A percentile compares a stretch with the other conserved stretches of the same genome.
Evolutionary conservation across 108 stramenopile species (phyloP).

Genomic region (Schizochytrium sp.): DNA sequence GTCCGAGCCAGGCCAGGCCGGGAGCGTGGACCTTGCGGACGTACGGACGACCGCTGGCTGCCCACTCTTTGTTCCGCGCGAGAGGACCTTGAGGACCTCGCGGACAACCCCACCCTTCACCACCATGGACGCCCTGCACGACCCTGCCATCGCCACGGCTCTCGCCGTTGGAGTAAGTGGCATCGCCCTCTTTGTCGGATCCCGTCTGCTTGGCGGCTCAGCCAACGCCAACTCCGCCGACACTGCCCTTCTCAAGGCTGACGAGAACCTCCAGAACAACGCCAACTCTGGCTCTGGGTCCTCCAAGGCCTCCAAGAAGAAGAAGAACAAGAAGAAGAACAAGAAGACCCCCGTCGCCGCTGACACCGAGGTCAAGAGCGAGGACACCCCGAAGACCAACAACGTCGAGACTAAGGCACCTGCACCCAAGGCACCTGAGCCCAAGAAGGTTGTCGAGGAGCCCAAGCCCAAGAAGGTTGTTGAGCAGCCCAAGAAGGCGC

Average conservation of each 20-base stretch:
- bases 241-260: neutral
- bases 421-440: neutral
- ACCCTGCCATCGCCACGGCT: neutral
- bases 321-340: neutral
- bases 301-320: conserved; percentile 1
- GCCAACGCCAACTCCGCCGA: conserved; percentile 12
- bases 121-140: neutral
- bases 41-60: no score
- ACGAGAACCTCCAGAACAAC: neutral
- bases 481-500: conserved; percentile 11
- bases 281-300: conserved; percentile 6
- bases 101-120: no score
- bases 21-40: no score
- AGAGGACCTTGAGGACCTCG: no score
- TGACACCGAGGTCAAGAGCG: neutral
- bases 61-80: no score
- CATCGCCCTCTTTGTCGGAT: conserved; percentile 16
- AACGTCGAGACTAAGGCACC: neutral
- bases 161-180: conserved; percentile 48
- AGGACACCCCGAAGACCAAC: neutral
- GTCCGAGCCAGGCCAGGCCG: no score
- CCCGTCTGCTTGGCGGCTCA: neutral
- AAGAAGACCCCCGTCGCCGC: neutral
- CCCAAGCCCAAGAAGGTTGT: neutral
- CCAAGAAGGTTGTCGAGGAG: neutral